Conservation (phyloP, 2,329 filamentous ascomycete genomes). For the Hortaea werneckii region DNA sequence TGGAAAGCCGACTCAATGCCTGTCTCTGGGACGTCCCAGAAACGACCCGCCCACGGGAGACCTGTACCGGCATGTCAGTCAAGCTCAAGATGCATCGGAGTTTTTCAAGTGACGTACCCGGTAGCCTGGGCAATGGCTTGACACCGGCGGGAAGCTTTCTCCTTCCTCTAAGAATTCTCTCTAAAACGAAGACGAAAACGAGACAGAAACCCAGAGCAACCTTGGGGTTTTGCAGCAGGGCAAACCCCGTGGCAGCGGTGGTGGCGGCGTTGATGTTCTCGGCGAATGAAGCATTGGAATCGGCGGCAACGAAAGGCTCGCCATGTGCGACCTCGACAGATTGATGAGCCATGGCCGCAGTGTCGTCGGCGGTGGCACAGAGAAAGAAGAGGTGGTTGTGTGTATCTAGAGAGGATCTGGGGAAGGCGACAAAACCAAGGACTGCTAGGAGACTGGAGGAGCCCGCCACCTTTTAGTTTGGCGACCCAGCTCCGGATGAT, state of each 20-base stretch:
- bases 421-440: no score
- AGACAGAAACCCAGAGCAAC: background rate
- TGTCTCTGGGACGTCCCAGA: conserved; percentile 24
- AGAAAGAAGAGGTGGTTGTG: no score
- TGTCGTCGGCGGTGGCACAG: no score
- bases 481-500: no score
- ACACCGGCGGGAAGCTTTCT: conserved; percentile 15
- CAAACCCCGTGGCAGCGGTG: background rate
- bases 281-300: background rate
- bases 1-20: conserved; percentile 26
- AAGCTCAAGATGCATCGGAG: background rate
- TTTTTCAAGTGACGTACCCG: conserved; percentile 4
- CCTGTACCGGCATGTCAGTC: conserved; percentile 5
- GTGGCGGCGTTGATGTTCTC: background rate
- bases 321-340: background rate
- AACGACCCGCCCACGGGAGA: conserved; percentile 23
- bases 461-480: no score
- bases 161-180: background rate
- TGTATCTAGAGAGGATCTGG: no score
- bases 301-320: background rate
- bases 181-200: conserved; percentile 1
- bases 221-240: background rate
- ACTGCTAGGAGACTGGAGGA: no score
- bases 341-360: background rate
- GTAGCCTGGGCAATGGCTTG: conserved; percentile 13